Percentiles rank a stretch among this genome's conserved stretches.
These are phyloP conservation scores for Salvia splendens DNA, from an alignment of 257 asterid genomes.

Conservation along the genomic window DNA sequence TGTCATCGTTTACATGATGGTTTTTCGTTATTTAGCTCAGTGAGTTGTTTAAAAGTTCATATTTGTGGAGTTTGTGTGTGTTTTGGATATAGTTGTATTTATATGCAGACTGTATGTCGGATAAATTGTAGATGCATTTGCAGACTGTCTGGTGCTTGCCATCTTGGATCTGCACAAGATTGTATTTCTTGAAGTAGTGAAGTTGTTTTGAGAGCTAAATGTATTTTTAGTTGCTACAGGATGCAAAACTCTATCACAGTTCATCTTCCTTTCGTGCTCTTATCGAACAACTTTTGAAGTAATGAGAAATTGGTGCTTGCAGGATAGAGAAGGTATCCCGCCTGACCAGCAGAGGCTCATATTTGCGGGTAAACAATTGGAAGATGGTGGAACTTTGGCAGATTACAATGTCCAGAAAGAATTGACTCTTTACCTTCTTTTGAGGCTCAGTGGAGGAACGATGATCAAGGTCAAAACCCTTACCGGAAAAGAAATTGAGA, in stretches of 20 bases:
- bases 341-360: conserved; percentile 53
- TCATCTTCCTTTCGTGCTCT: background rate
- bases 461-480: conserved; percentile 77
- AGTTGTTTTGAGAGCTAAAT: background rate
- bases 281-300: conserved; percentile 6
- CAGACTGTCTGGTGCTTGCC: background rate
- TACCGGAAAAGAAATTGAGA: conserved; percentile 71
- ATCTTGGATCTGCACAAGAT: conserved; percentile 5
- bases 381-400: conserved; percentile 52
- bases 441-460: conserved; percentile 71
- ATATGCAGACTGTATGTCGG: background rate
- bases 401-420: conserved; percentile 52
- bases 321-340: conserved; percentile 80
- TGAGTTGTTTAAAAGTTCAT: background rate
- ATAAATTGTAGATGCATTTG: background rate
- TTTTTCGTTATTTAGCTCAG: too few species aligned
- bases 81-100: conserved; percentile 8
- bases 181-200: background rate
- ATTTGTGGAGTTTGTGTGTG: conserved; percentile 10
- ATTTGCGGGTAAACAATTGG: conserved; percentile 50
- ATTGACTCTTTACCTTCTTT: conserved; percentile 63
- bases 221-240: background rate
- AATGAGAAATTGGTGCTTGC: conserved; percentile 27
- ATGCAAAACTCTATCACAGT: background rate
- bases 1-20: too few species aligned